A percentile compares a stretch with the other conserved stretches of the same genome.
These are phyloP conservation scores for Candida smagusa DNA, from an alignment of 1,139 yeast species.

Conservation along the genomic window DNA sequence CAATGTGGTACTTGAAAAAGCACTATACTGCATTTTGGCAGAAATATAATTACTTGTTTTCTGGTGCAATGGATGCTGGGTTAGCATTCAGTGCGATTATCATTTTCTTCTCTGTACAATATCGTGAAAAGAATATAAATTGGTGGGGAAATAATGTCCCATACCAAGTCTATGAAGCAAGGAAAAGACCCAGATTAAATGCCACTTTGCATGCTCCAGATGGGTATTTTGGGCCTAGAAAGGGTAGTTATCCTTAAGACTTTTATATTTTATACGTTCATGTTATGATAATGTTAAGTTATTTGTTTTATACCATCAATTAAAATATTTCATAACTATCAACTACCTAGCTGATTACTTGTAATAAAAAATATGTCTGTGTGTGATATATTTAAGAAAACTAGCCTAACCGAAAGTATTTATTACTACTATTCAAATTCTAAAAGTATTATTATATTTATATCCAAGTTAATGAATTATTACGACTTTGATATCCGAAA, in stretches of 20 bases:
- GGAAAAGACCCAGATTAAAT: constrained; percentile 6
- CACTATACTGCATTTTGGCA: constrained; percentile 17
- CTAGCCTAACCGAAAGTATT: too few relatives aligned
- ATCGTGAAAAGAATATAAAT: constrained; percentile 11
- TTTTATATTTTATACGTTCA: too few relatives aligned
- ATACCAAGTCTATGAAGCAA: constrained; percentile 13
- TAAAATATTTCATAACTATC: too few relatives aligned
- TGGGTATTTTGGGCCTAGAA: constrained; percentile 17
- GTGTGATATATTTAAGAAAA: too few relatives aligned
- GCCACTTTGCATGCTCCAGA: constrained; percentile 14
- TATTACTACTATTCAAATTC: too few relatives aligned
- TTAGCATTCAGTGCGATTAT: constrained; percentile 17
- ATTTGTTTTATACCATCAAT: too few relatives aligned
- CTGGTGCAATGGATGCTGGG: constrained; percentile 18
- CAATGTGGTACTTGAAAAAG: constrained; percentile 16
- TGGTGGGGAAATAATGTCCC: constrained; percentile 20
- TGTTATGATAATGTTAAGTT: too few relatives aligned
- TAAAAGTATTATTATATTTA: too few relatives aligned
- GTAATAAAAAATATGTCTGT: too few relatives aligned
- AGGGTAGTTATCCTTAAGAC: constrained; percentile 12
- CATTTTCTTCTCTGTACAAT: constrained; percentile 19
- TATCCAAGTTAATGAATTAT: too few relatives aligned
- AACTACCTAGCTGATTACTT: too few relatives aligned
- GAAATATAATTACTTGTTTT: constrained; percentile 19
- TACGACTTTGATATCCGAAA: too few relatives aligned